phyloP scores from a whole-genome alignment of 2,329 filamentous ascomycete genomes.

The Epichloe elymi region DNA sequence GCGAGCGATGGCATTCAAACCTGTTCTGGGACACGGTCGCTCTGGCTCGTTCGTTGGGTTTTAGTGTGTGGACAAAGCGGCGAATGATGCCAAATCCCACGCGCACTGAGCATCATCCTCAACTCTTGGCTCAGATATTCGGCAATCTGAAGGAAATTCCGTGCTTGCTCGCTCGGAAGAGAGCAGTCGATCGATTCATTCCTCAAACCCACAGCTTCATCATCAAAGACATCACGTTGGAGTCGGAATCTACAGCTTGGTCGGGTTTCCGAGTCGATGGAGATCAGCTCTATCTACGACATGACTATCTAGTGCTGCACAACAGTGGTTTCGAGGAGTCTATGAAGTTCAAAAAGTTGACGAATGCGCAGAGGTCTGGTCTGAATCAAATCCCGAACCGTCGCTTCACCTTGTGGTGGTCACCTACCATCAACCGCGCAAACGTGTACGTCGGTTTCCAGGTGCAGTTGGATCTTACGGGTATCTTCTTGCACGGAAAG shows the following conservation, averaged over 20 bases:
- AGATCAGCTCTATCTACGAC: conserved; percentile 36
- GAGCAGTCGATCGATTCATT: conserved; percentile 5
- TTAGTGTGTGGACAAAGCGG: not conserved
- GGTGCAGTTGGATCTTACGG: conserved; percentile 91
- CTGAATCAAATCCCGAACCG: conserved; percentile 97
- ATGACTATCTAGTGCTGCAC: conserved; percentile 12
- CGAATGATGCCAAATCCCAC: not conserved
- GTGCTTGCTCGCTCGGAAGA: not conserved
- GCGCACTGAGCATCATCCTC: not conserved
- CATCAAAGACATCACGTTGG: conserved; percentile 28
- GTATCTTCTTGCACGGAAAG: conserved; percentile 98
- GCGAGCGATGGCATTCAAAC: not conserved
- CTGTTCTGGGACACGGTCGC: not conserved
- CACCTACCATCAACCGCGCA: conserved; percentile 79
- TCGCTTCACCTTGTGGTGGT: conserved; percentile 98
- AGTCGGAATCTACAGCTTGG: conserved; percentile 30
- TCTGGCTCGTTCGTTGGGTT: not conserved
- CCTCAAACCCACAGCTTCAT: conserved; percentile 22
- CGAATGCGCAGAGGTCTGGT: conserved; percentile 92
- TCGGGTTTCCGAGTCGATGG: conserved; percentile 36
- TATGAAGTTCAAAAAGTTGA: conserved; percentile 99
- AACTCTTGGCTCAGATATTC: not conserved
- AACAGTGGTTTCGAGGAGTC: conserved; percentile 37
- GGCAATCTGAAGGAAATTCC: not conserved
- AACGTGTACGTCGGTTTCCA: conserved; percentile 99